Evolutionary conservation across 805 yeast genomes (phyloP), one percentile per base, ranked within the genome.

Genomic region (Candida chauliodis): DNA sequence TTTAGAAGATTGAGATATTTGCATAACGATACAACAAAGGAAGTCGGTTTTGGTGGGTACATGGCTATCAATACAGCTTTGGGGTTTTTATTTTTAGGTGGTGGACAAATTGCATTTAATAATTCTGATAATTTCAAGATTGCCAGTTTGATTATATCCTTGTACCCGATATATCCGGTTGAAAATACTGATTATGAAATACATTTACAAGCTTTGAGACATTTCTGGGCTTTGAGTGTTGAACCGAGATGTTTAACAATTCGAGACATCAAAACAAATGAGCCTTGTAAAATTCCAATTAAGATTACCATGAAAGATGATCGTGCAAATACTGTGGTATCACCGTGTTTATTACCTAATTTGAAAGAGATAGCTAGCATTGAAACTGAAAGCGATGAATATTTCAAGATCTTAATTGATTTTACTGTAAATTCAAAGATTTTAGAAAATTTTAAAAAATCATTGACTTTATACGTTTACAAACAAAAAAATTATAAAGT

Each of bases 71-170:
- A 85, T 50, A 74, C 86, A 67, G 85, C 95, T 0, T 59, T 93
- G 26, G 99, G 99, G 2, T 79, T 91, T 49, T 64, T 91, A 38
- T 90, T 91, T 53, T 58, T 93, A 25, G 96, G 96, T 0, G 93
- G 96, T 1, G 96, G 98, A 0, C 96, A 88, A 55, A 88, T 79
- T 57, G 89, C 95, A 0, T 75, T 93, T 41, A 71, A 77, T 26
- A 73, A 70, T 13, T 75, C 84, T 3, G 73, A 77, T 39, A 25
- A 26, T 20, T 66, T 83, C 50, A 78, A 87, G 2, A 64, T 81
- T 38, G 95, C 90, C 0, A 58, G 82, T 2, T 68, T 93, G 49
- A 61, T 88, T 1, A 74, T 87, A 0, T 73, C 96, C 0, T 66
- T 85, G n/a, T 79, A 87, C 47, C 97, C 97, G 2, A 67, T 81